phyloP scores from a whole-genome alignment of 371 early-diverging fungal species.

The Lichtheimia hyalospora region DNA sequence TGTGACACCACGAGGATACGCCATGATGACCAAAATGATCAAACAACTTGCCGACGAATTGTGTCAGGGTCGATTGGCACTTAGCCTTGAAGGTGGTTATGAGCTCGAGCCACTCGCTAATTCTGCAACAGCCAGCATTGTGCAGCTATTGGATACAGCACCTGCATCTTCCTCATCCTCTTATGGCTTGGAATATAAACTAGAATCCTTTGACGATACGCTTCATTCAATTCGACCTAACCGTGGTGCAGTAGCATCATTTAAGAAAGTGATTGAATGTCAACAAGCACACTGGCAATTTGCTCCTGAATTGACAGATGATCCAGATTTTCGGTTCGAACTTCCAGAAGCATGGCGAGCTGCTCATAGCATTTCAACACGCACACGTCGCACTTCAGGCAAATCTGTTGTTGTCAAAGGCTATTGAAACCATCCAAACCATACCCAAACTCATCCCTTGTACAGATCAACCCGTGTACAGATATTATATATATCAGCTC shows the following conservation, averaged over 20 bases:
- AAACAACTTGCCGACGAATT: constrained; percentile 49
- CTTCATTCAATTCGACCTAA: constrained; percentile 56
- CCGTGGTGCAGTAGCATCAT: constrained; percentile 46
- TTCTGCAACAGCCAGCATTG: constrained; percentile 40
- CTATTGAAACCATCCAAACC: not conserved
- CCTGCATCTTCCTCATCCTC: not conserved
- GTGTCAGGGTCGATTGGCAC: constrained; percentile 50
- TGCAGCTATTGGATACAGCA: constrained; percentile 21
- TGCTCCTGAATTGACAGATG: constrained; percentile 29
- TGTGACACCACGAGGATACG: constrained; percentile 56
- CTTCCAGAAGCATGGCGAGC: constrained; percentile 58
- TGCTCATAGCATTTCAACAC: constrained; percentile 48
- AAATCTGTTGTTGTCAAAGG: constrained; percentile 14
- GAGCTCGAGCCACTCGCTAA: constrained; percentile 42
- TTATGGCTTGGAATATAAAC: too few relatives aligned
- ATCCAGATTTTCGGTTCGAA: constrained; percentile 38
- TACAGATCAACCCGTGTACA: not conserved
- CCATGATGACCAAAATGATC: constrained; percentile 58
- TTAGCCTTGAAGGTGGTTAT: constrained; percentile 53
- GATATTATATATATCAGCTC: not conserved
- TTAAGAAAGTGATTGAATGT: constrained; percentile 36
- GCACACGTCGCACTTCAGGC: constrained; percentile 7
- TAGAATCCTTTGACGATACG: constrained; percentile 17
- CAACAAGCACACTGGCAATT: constrained; percentile 57
- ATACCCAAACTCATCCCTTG: not conserved